Base-by-base conservation (phyloP, 768 basidiomycete genomes). In the Trametes sanguinea region DNA sequence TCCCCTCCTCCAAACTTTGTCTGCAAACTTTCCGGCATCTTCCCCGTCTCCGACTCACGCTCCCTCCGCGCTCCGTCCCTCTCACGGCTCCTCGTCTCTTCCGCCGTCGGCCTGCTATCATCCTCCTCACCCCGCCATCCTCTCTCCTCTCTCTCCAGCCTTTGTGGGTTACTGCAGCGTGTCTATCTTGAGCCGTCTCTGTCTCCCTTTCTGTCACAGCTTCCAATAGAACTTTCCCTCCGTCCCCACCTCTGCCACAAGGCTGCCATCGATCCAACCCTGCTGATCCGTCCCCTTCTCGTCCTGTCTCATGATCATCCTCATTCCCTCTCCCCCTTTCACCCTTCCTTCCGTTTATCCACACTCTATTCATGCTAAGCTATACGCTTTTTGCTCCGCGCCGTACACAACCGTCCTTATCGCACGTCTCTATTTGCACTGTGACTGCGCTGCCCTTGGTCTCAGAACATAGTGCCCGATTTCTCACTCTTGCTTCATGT, bases 221-320 rank as follows among this genome's bases (percentile, higher is more conserved):
- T 59, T 59, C 57, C 50, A 51, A n/a, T 17, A 27, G 57, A 59
- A 59, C 57, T 8, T 59, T 59, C 57, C 29, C 57, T 42, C 56
- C 57, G 57, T 50, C 40, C 39, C 37, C 40, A 59, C 45, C 57
- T 59, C 42, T 59, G 57, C 57, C 57, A 59, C 57, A 51, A 59
- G 57, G 57, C 57, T 44, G 57, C 57, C 57, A 59, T 59, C 57
- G 57, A 59, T 59, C 57, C 50, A 43, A 27, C 50, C 43, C 57
- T 42, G n/a, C 51, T 59, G 57, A 52, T 59, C 50, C 57, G 57
- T 47, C 32, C 57, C 32, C 29, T 16, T 45, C 35, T 40, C 27
- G 30, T 27, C 39, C 32, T 22, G 9, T 47, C 57, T 14, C 50
- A 30, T 59, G 50, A 59, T 42, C 57, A 27, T 59, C 57, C 57